Percentiles rank a stretch among this genome's conserved stretches.
phyloP scores from a whole-genome alignment of 306 rosid species.

The Citrullus colocynthis region DNA sequence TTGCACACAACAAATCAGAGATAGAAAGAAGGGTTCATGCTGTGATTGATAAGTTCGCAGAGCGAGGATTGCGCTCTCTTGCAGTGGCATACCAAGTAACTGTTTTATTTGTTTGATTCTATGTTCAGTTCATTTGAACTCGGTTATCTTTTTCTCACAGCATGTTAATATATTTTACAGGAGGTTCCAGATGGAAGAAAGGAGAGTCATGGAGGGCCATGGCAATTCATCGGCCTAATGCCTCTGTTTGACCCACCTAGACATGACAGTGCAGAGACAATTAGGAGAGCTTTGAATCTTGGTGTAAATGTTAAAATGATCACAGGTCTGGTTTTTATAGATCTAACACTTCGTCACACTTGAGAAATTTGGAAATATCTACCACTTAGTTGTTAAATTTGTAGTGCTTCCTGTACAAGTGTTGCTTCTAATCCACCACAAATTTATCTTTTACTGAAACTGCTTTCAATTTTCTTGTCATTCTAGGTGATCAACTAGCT shows the following conservation, averaged over 20 bases:
- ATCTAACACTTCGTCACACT: background rate
- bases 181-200: constrained; percentile 73
- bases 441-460: background rate
- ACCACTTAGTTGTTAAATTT: background rate
- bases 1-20: constrained; percentile 56
- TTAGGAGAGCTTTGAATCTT: constrained; percentile 61
- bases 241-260: constrained; percentile 85
- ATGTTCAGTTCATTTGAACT: background rate
- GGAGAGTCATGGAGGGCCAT: constrained; percentile 63
- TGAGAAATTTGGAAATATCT: background rate
- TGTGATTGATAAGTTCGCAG: constrained; percentile 64
- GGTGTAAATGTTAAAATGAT: constrained; percentile 87
- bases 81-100: constrained; percentile 76
- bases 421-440: background rate
- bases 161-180: constrained; percentile 14
- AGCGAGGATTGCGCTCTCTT: constrained; percentile 76
- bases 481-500: constrained; percentile 75
- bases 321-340: constrained; percentile 34
- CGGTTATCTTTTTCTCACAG: background rate
- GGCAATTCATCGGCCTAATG: constrained; percentile 70
- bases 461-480: background rate
- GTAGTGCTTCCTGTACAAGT: background rate
- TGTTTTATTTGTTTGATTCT: background rate
- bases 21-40: constrained; percentile 56
- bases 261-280: constrained; percentile 85